Conservation (phyloP, 2,329 filamentous ascomycete species). For the Plectosphaerella plurivora region DNA sequence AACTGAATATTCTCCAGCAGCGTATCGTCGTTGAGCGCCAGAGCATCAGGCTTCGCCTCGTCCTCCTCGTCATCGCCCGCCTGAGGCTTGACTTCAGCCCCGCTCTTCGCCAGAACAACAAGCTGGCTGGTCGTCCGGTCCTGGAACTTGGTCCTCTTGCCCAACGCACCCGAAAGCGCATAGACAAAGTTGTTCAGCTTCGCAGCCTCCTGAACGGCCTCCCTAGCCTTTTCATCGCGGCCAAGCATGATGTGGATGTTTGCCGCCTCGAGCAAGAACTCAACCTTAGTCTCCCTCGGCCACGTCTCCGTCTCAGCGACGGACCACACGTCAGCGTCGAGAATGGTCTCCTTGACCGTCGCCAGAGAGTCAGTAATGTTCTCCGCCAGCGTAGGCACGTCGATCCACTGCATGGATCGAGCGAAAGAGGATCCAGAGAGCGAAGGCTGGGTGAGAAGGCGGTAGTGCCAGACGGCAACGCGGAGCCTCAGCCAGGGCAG, state of each 20-base stretch:
- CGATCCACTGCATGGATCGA: conserved; percentile 54
- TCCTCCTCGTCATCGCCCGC: conserved; percentile 13
- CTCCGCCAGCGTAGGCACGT: conserved; percentile 52
- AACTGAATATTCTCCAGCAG: conserved; percentile 80
- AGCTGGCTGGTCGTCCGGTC: conserved; percentile 80
- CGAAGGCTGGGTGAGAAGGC: conserved; percentile 53
- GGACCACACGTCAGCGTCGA: conserved; percentile 31
- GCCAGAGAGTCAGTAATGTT: conserved; percentile 38
- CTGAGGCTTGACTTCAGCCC: conserved; percentile 24
- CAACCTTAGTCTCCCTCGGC: conserved; percentile 49
- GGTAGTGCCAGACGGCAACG: conserved; percentile 66
- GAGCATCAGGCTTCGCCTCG: conserved; percentile 53
- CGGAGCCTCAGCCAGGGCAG: conserved; percentile 63
- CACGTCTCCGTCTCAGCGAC: conserved; percentile 25
- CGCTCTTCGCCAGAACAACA: conserved; percentile 82
- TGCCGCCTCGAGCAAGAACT: conserved; percentile 77
- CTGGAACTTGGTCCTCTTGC: conserved; percentile 79
- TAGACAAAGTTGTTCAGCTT: conserved; percentile 69
- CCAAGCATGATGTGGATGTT: conserved; percentile 82
- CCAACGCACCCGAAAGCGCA: conserved; percentile 77
- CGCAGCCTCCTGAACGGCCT: conserved; percentile 66
- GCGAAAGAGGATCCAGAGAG: conserved; percentile 51
- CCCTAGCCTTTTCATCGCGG: conserved; percentile 68
- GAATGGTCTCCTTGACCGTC: conserved; percentile 33
- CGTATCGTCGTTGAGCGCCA: conserved; percentile 88